Percentiles rank a stretch among this genome's conserved stretches.
These are phyloP conservation scores for Oemleria cerasiformis DNA, from an alignment of 306 rosid genomes.

Conservation along the genomic window DNA sequence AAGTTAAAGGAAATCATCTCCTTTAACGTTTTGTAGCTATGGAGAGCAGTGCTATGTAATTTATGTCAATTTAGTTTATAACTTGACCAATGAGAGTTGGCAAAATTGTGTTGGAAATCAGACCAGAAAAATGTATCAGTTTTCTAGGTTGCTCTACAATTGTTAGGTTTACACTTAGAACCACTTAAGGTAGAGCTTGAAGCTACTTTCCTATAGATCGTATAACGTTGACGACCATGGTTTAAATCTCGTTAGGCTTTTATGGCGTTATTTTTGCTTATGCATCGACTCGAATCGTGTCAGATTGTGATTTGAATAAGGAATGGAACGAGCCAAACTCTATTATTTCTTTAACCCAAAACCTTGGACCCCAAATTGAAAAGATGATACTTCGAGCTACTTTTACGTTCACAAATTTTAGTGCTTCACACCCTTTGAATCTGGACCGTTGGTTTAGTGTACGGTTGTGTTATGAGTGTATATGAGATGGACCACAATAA, in stretches of 20 bases:
- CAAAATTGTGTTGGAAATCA: conserved; percentile 3
- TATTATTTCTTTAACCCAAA: too few relatives aligned
- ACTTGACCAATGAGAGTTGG: not conserved
- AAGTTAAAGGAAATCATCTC: conserved; percentile 24
- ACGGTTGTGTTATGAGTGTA: not conserved
- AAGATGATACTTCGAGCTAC: not conserved
- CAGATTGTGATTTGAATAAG: too few relatives aligned
- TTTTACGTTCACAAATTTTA: not conserved
- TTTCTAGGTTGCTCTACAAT: not conserved
- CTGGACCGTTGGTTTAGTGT: not conserved
- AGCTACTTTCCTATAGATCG: not conserved
- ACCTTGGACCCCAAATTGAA: not conserved
- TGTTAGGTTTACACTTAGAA: not conserved
- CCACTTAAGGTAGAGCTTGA: not conserved
- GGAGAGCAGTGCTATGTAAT: conserved; percentile 4
- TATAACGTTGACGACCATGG: not conserved
- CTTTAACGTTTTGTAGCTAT: conserved; percentile 13
- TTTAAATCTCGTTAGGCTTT: not conserved
- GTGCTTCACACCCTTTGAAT: not conserved
- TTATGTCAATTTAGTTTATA: not conserved
- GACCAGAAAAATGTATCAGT: not conserved
- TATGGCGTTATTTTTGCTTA: too few relatives aligned
- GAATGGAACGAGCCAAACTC: too few relatives aligned
- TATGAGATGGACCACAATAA: not conserved
- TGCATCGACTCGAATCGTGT: too few relatives aligned